These are phyloP conservation scores for Aspergillus sp. DNA, from an alignment of 2,329 filamentous ascomycete genomes.

Conservation along the genomic window DNA sequence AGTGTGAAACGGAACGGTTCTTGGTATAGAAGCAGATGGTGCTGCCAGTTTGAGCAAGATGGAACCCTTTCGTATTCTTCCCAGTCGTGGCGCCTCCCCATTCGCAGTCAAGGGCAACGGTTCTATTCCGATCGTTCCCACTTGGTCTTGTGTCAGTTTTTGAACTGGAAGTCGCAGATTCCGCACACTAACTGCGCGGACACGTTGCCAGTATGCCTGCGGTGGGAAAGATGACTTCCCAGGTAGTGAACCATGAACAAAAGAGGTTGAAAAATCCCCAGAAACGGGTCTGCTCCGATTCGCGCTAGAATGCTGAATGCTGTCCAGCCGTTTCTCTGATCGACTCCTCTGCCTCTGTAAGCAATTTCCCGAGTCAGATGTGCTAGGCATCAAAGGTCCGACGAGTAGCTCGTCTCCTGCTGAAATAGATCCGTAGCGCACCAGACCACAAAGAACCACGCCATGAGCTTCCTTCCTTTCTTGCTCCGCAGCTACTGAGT, in stretches of 20 bases:
- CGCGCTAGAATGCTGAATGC: slow-evolving; percentile 24
- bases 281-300: slow-evolving; percentile 36
- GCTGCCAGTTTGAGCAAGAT: slow-evolving; percentile 67
- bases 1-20: slow-evolving; percentile 53
- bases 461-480: slow-evolving; percentile 53
- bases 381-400: slow-evolving; percentile 66
- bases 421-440: slow-evolving; percentile 75
- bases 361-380: slow-evolving; percentile 51
- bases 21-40: slow-evolving; percentile 49
- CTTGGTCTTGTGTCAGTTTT: slow-evolving; percentile 74
- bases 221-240: slow-evolving; percentile 54
- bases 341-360: slow-evolving; percentile 14
- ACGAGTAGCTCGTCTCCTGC: slow-evolving; percentile 77
- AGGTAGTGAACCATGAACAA: slow-evolving; percentile 27
- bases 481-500: slow-evolving; percentile 43
- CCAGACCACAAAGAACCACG: slow-evolving; percentile 79
- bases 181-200: slow-evolving; percentile 80
- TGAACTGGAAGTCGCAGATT: slow-evolving; percentile 83
- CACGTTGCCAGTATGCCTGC: slow-evolving; percentile 75
- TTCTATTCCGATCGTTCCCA: slow-evolving; percentile 82
- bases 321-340: slow-evolving; percentile 21
- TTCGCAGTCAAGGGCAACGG: slow-evolving; percentile 26
- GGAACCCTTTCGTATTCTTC: slow-evolving; percentile 73
- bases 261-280: slow-evolving; percentile 37
- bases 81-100: slow-evolving; percentile 30